Evolutionary conservation across 1,284 basidiomycete species (phyloP).

Genomic region (Ganoderma sp.): DNA sequence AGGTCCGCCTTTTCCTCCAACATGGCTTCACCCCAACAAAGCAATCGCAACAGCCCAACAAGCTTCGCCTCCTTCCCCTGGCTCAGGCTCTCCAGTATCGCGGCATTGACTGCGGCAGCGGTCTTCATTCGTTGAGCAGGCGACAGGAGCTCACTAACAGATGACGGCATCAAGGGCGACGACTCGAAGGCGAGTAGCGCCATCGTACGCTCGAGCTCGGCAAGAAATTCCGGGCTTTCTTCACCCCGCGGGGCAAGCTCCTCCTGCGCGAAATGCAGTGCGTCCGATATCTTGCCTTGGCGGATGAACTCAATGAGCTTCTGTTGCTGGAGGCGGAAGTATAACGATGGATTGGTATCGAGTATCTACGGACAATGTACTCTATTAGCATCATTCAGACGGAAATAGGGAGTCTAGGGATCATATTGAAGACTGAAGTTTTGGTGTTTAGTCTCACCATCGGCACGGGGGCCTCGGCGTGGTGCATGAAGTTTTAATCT

Average conservation of each 20-base stretch:
- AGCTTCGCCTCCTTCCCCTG: slow-evolving; percentile 94
- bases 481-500: slow-evolving; percentile 99
- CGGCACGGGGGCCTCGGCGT: slow-evolving; percentile 85
- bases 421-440: slow-evolving; percentile 96
- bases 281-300: slow-evolving; percentile 77
- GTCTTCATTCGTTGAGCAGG: slow-evolving; percentile 91
- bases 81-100: slow-evolving; percentile 89
- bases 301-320: slow-evolving; percentile 95
- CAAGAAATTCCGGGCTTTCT: slow-evolving; percentile 91
- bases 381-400: slow-evolving; percentile 26
- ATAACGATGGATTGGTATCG: slow-evolving; percentile 89
- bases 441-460: slow-evolving; percentile 79
- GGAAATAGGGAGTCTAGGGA: slow-evolving; percentile 39
- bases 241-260: slow-evolving; percentile 95
- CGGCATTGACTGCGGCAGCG: slow-evolving; percentile 93
- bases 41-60: slow-evolving; percentile 82
- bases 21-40: slow-evolving; percentile 88
- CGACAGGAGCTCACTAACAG: slow-evolving; percentile 80
- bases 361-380: slow-evolving; percentile 70
- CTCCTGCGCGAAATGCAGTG: slow-evolving; percentile 89
- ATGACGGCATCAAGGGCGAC: slow-evolving; percentile 63
- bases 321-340: slow-evolving; percentile 94
- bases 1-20: slow-evolving; percentile 78
- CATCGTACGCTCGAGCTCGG: slow-evolving; percentile 95
- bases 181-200: slow-evolving; percentile 91